A percentile compares a stretch with the other conserved stretches of the same genome.
phyloP scores from a whole-genome alignment of 768 basidiomycete species.

The Amanita rubescens region DNA sequence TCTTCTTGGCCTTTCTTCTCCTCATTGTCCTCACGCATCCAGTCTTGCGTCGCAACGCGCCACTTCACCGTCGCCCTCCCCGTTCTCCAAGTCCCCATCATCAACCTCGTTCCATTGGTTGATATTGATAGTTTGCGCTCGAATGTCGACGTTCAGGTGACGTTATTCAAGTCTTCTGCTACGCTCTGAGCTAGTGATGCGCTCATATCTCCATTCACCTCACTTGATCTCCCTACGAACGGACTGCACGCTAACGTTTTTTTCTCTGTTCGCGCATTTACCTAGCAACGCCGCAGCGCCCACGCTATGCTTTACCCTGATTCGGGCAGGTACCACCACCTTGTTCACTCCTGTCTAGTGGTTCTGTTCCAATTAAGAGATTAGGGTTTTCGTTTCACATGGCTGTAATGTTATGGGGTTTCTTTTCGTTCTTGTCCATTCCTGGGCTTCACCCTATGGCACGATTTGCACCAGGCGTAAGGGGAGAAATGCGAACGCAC shows the following conservation, averaged over 20 bases:
- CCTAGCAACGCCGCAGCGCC: conserved; percentile 93
- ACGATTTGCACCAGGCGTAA: no score
- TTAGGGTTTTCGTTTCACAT: not conserved
- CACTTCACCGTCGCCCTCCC: no score
- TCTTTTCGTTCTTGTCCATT: no score
- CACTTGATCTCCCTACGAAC: not conserved
- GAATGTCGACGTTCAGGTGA: not conserved
- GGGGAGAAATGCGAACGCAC: no score
- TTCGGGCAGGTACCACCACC: conserved; percentile 55
- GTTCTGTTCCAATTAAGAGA: not conserved
- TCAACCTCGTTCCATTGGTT: not conserved
- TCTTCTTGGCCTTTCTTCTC: no score
- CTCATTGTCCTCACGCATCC: no score
- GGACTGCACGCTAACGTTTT: not conserved
- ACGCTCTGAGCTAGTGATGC: no score
- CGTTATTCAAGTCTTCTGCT: not conserved
- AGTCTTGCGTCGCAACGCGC: no score
- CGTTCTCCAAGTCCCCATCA: no score
- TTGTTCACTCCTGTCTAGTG: conserved; percentile 1
- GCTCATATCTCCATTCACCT: no score
- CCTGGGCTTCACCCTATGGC: no score
- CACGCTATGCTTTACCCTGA: conserved; percentile 92
- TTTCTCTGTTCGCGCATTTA: conserved; percentile 1
- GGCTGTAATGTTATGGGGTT: not conserved
- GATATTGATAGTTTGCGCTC: not conserved